Evolutionary conservation across 2,329 filamentous ascomycete genomes (phyloP).

Genomic region (Aspergillus terreus): DNA sequence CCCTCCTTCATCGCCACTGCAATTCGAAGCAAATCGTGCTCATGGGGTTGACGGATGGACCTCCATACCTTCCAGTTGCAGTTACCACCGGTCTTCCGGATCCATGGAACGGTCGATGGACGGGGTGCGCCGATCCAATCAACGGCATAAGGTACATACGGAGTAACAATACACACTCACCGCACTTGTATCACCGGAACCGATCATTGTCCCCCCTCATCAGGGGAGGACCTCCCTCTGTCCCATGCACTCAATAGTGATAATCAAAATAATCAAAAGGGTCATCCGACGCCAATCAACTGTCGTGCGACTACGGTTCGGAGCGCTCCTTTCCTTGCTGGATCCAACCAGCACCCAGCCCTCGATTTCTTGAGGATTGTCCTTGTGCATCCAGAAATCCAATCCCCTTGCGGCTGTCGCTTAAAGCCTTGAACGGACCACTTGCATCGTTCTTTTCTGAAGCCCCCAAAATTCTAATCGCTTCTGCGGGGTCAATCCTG

Average conservation of each 20-base stretch:
- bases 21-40: slow-evolving; percentile 3
- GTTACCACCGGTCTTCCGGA: slow-evolving; percentile 3
- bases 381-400: slow-evolving; percentile 4
- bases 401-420: slow-evolving; percentile 10
- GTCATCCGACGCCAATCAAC: slow-evolving; percentile 14
- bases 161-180: slow-evolving; percentile 1
- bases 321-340: slow-evolving; percentile 25
- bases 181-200: slow-evolving; percentile 11
- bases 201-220: slow-evolving; percentile 8
- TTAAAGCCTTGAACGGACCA: slow-evolving; percentile 9
- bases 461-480: neutral
- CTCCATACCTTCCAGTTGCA: slow-evolving; percentile 8
- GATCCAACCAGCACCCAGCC: slow-evolving; percentile 10
- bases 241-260: no score
- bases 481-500: neutral
- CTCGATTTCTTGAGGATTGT: slow-evolving; percentile 5
- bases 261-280: neutral
- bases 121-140: slow-evolving; percentile 7
- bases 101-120: slow-evolving; percentile 14
- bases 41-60: neutral
- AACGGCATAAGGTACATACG: neutral
- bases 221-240: no score
- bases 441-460: slow-evolving; percentile 5
- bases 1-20: slow-evolving; percentile 9
- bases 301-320: slow-evolving; percentile 32